Percentiles rank a stretch among this genome's conserved stretches.
Evolutionary conservation across 2,329 filamentous ascomycete genomes (phyloP).

Genomic region (Hypoxylon sp.): DNA sequence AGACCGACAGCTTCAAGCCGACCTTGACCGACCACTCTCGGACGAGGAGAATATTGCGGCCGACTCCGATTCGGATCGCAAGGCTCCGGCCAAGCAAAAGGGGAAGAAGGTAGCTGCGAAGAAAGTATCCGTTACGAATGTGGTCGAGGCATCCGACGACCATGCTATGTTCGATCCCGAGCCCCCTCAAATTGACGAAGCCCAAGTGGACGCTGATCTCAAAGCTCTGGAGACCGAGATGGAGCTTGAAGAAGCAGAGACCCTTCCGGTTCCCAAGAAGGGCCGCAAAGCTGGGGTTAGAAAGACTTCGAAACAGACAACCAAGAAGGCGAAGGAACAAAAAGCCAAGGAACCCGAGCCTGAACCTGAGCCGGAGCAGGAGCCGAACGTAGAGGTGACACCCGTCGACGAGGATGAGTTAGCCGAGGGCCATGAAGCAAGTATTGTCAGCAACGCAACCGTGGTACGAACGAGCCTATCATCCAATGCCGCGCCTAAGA

Average conservation of each 20-base stretch:
- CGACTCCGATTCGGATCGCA: conserved; percentile 56
- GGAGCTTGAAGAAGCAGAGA: conserved; percentile 50
- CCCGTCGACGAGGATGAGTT: conserved; percentile 40
- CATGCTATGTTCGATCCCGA: conserved; percentile 63
- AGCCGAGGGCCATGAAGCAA: conserved; percentile 50
- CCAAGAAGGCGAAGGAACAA: conserved; percentile 53
- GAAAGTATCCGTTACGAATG: conserved; percentile 37
- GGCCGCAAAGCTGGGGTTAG: conserved; percentile 58
- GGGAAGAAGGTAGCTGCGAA: conserved; percentile 42
- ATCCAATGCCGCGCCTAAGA: conserved; percentile 40
- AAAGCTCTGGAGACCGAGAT: conserved; percentile 59
- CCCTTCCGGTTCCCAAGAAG: conserved; percentile 60
- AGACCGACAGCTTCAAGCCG: conserved; percentile 70
- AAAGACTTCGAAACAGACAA: conserved; percentile 61
- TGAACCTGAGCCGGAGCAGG: conserved; percentile 37
- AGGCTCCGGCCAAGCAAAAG: conserved; percentile 45
- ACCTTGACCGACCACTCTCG: conserved; percentile 64
- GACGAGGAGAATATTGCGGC: conserved; percentile 60
- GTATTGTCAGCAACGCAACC: conserved; percentile 53
- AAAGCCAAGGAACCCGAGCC: conserved; percentile 40
- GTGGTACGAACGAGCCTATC: conserved; percentile 49
- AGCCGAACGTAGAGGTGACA: conserved; percentile 37
- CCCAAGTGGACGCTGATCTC: conserved; percentile 60
- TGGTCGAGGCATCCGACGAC: conserved; percentile 46
- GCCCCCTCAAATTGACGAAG: conserved; percentile 55